A percentile compares a stretch with the other conserved stretches of the same genome.
These are phyloP conservation scores for Cephaloascus albidus DNA, from an alignment of 805 yeast genomes.

Conservation along the genomic window DNA sequence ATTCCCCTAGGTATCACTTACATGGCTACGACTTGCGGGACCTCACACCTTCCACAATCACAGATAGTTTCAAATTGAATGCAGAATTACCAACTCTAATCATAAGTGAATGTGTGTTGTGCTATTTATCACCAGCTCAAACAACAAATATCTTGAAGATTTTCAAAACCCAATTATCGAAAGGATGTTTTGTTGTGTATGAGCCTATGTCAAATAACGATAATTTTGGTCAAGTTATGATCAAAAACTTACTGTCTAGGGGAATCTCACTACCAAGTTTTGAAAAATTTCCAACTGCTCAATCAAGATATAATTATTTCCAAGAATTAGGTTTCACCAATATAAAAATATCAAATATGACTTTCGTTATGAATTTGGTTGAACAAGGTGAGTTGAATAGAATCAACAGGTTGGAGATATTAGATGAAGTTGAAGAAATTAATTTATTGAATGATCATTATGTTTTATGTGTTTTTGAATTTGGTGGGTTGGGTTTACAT, in stretches of 20 bases:
- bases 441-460: conserved; percentile 54
- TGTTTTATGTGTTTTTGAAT: conserved; percentile 27
- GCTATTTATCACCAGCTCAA: conserved; percentile 50
- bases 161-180: conserved; percentile 20
- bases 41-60: conserved; percentile 6
- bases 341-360: conserved; percentile 36
- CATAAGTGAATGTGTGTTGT: conserved; percentile 68
- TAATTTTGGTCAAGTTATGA: conserved; percentile 63
- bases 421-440: conserved; percentile 73
- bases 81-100: conserved; percentile 44
- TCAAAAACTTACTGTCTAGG: conserved; percentile 44
- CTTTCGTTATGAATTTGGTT: conserved; percentile 36
- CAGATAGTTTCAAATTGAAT: conserved; percentile 16
- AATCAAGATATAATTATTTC: conserved; percentile 15
- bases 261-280: conserved; percentile 58
- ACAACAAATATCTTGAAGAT: conserved; percentile 34
- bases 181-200: conserved; percentile 36
- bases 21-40: conserved; percentile 46
- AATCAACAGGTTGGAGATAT: conserved; percentile 46
- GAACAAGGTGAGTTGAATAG: conserved; percentile 25
- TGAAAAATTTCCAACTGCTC: conserved; percentile 36
- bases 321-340: conserved; percentile 20
- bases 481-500: not conserved
- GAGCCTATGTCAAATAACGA: conserved; percentile 64
- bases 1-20: conserved; percentile 37